phyloP scores from a whole-genome alignment of 345 rosid species.

The Crucihimalaya himalaica region DNA sequence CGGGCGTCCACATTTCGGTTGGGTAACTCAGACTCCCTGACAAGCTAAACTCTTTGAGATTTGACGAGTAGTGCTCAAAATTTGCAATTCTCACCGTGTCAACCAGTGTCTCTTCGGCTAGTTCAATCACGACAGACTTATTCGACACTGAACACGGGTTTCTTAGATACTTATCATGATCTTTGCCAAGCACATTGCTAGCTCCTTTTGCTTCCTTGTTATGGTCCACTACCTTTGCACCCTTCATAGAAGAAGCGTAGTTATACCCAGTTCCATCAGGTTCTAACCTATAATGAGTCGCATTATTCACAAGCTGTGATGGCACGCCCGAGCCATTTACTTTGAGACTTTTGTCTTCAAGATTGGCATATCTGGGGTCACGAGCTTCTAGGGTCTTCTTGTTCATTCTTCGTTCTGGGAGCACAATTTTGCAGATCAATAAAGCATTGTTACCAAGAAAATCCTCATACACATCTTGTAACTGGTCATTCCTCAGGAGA shows the following conservation, averaged over 20 bases:
- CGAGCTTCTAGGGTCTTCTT: conserved; percentile 40
- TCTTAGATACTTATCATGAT: conserved; percentile 82
- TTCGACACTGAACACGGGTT: conserved; percentile 77
- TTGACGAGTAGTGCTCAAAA: conserved; percentile 88
- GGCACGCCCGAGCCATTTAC: conserved; percentile 48
- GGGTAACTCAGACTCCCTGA: conserved; percentile 81
- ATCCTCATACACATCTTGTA: conserved; percentile 55
- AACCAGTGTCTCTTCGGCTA: conserved; percentile 84
- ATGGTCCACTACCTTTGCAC: conserved; percentile 82
- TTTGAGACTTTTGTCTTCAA: conserved; percentile 55
- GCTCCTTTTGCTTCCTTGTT: conserved; percentile 97
- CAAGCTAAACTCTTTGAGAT: conserved; percentile 74
- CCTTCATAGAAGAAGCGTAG: conserved; percentile 77
- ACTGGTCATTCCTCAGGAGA: conserved; percentile 38
- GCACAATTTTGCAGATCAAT: conserved; percentile 43
- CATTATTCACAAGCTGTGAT: conserved; percentile 57
- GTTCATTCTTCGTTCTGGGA: conserved; percentile 36
- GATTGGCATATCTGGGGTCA: conserved; percentile 53
- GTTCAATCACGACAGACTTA: conserved; percentile 85
- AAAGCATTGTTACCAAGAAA: conserved; percentile 50
- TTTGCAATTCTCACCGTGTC: conserved; percentile 86
- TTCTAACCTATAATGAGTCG: conserved; percentile 79
- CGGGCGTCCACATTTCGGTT: conserved; percentile 59
- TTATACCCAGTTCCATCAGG: conserved; percentile 87
- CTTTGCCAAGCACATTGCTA: conserved; percentile 71